These are phyloP conservation scores for Megacollybia platyphylla DNA, from an alignment of 1,284 basidiomycete species.

Conservation along the genomic window DNA sequence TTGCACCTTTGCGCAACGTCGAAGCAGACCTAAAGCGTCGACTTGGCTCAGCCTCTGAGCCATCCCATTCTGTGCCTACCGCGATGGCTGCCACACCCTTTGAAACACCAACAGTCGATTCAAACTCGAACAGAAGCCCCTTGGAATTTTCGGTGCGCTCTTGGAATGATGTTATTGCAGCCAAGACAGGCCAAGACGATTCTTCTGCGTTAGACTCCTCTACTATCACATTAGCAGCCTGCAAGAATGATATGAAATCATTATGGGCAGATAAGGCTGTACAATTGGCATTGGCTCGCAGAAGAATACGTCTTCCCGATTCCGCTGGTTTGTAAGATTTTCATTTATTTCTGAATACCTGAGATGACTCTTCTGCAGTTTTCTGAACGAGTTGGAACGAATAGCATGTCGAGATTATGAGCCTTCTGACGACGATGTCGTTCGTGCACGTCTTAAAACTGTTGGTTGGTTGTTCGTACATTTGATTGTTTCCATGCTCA, in stretches of 20 bases:
- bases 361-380: conserved; percentile 19
- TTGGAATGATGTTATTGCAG: conserved; percentile 24
- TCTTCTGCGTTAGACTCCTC: conserved; percentile 20
- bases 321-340: conserved; percentile 41
- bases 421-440: conserved; percentile 49
- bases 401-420: conserved; percentile 38
- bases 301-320: conserved; percentile 36
- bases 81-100: conserved; percentile 29
- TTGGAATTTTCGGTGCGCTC: conserved; percentile 26
- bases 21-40: conserved; percentile 30
- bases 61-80: conserved; percentile 13
- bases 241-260: conserved; percentile 42
- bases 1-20: conserved; percentile 26
- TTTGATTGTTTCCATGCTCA: not conserved
- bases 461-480: conserved; percentile 24
- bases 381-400: conserved; percentile 46
- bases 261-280: conserved; percentile 47
- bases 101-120: conserved; percentile 17
- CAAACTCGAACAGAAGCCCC: conserved; percentile 12
- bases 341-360: conserved; percentile 1
- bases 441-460: conserved; percentile 47
- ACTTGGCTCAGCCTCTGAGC: conserved; percentile 25
- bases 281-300: conserved; percentile 29
- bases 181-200: conserved; percentile 1
- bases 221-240: conserved; percentile 31